phyloP scores from a whole-genome alignment of 2,329 filamentous ascomycete genomes.

The Penicillium sp. region DNA sequence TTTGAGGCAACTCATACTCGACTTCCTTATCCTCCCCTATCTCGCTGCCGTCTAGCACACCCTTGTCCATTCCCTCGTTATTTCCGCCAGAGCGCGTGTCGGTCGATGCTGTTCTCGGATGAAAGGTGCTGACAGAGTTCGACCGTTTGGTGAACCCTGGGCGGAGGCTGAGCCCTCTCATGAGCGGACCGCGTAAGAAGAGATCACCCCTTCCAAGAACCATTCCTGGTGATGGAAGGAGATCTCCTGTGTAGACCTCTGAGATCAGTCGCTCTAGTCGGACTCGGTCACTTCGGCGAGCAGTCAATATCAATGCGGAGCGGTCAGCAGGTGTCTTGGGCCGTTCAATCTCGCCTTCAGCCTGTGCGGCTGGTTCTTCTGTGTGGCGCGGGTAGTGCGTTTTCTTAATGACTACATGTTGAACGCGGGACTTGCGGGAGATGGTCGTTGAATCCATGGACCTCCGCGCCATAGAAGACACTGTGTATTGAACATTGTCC shows the following conservation, averaged over 20 bases:
- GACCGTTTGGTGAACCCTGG: slow-evolving; percentile 73
- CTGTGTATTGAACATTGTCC: slow-evolving; percentile 71
- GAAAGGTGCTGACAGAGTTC: slow-evolving; percentile 49
- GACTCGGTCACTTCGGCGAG: slow-evolving; percentile 70
- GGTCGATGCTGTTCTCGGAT: slow-evolving; percentile 12
- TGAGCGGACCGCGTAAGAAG: slow-evolving; percentile 73
- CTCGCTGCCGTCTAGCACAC: slow-evolving; percentile 9
- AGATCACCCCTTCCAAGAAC: slow-evolving; percentile 64
- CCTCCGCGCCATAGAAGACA: slow-evolving; percentile 54
- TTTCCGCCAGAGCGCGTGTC: slow-evolving; percentile 9
- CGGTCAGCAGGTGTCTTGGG: slow-evolving; percentile 77
- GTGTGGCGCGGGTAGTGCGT: slow-evolving; percentile 66
- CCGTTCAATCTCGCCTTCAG: slow-evolving; percentile 62
- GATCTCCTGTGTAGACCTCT: slow-evolving; percentile 81
- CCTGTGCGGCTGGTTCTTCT: slow-evolving; percentile 45
- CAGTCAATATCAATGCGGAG: slow-evolving; percentile 67
- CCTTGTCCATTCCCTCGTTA: slow-evolving; percentile 17
- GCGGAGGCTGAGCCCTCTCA: slow-evolving; percentile 80
- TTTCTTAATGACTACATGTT: slow-evolving; percentile 82
- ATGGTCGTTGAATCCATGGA: slow-evolving; percentile 75
- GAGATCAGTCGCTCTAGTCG: slow-evolving; percentile 70
- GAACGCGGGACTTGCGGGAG: slow-evolving; percentile 65
- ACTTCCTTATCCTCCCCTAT: slow-evolving; percentile 11
- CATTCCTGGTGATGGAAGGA: slow-evolving; percentile 81
- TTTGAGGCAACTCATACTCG: slow-evolving; percentile 14